Percentiles rank a stretch among this genome's conserved stretches.
Evolutionary conservation across 345 rosid genomes (phyloP).

Genomic region (Murraya koenigii): DNA sequence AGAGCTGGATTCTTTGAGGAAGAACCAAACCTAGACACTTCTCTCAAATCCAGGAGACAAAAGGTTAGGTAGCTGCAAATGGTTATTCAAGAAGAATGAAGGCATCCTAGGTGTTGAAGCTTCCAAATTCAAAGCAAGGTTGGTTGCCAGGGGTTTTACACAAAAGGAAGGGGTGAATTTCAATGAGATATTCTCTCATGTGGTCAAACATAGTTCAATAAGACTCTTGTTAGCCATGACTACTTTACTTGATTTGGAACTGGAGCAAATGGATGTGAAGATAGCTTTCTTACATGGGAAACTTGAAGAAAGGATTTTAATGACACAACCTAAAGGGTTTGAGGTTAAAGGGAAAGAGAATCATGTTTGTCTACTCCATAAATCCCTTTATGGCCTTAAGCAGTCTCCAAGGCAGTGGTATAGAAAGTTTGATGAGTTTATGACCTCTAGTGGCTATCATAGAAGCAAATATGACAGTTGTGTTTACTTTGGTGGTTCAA

Average conservation of each 20-base stretch:
- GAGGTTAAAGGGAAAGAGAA: background rate
- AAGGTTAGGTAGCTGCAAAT: background rate
- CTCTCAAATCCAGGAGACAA: background rate
- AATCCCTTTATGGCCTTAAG: background rate
- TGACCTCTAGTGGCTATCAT: background rate
- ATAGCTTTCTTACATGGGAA: background rate
- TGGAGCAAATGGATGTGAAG: background rate
- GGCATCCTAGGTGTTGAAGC: background rate
- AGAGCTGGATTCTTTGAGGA: no score
- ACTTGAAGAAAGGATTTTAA: background rate
- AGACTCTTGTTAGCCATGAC: background rate
- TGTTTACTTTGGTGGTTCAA: background rate
- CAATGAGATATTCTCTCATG: background rate
- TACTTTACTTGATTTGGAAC: background rate
- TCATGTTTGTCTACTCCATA: background rate
- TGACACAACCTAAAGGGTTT: background rate
- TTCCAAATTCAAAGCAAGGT: background rate
- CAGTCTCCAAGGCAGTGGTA: background rate
- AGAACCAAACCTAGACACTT: fast-evolving
- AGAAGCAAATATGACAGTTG: background rate
- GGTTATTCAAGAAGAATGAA: no score
- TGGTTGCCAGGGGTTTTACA: background rate
- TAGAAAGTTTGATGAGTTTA: background rate
- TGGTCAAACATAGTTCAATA: background rate
- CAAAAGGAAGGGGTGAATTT: background rate